A percentile compares a stretch with the other conserved stretches of the same genome.
Evolutionary conservation across 2,329 filamentous ascomycete genomes (phyloP).

Genomic region (Pseudomassariella vexata): DNA sequence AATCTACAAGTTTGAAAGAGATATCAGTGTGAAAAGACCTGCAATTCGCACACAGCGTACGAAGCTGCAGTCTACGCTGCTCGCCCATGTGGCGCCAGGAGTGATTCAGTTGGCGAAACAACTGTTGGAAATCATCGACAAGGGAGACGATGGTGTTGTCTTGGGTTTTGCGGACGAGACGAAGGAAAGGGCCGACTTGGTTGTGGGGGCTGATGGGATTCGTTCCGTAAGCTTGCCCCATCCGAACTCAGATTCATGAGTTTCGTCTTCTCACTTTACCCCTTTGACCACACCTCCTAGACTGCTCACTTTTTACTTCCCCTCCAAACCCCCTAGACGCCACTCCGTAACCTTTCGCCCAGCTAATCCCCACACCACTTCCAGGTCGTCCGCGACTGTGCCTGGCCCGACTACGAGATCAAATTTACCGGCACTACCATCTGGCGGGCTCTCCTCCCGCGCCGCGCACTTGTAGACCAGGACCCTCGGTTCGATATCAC

Average conservation of each 20-base stretch:
- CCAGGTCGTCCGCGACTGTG: conserved; percentile 17
- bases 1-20: conserved; percentile 16
- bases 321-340: background rate
- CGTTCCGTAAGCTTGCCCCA: conserved; percentile 30
- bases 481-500: conserved; percentile 17
- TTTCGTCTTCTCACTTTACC: no score
- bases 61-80: conserved; percentile 41
- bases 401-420: conserved; percentile 19
- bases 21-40: conserved; percentile 7
- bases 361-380: background rate
- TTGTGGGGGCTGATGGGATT: conserved; percentile 48
- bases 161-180: conserved; percentile 40
- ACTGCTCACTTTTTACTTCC: no score
- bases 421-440: conserved; percentile 36
- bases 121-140: conserved; percentile 31
- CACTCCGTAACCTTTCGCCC: background rate
- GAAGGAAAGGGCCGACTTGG: conserved; percentile 33
- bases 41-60: conserved; percentile 21
- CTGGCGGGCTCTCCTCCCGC: conserved; percentile 37
- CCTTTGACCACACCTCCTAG: no score
- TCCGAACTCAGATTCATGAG: no score
- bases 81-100: conserved; percentile 36
- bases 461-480: conserved; percentile 24
- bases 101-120: conserved; percentile 39
- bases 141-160: conserved; percentile 26